Conservation (phyloP, 1,139 yeast species). For the Candida sanyaensis region DNA sequence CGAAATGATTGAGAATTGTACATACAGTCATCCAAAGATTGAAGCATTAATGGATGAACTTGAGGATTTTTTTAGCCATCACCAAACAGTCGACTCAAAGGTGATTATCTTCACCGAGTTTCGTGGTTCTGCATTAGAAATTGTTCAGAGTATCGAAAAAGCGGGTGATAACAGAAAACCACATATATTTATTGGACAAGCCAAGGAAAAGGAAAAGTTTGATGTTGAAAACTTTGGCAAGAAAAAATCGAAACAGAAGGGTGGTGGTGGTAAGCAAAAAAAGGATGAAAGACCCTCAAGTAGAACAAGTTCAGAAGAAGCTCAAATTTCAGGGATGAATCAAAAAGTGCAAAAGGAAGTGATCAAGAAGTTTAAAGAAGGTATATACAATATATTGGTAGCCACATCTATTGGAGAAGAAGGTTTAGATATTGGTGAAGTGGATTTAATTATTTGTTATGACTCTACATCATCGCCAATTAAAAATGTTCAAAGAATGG, state of each 20-base stretch:
- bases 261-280: conserved; percentile 27
- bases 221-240: conserved; percentile 40
- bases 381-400: conserved; percentile 74
- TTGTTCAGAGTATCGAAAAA: conserved; percentile 64
- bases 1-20: conserved; percentile 35
- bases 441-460: conserved; percentile 87
- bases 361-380: conserved; percentile 70
- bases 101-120: conserved; percentile 87
- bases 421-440: conserved; percentile 98
- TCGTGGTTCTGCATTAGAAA: conserved; percentile 87
- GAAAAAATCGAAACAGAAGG: conserved; percentile 27
- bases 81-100: conserved; percentile 51
- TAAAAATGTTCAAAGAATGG: conserved; percentile 93
- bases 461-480: conserved; percentile 95
- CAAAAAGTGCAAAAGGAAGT: conserved; percentile 74
- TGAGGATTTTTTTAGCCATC: conserved; percentile 47
- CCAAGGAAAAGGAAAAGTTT: conserved; percentile 58
- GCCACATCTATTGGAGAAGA: conserved; percentile 99
- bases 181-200: conserved; percentile 90
- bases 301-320: conserved; percentile 51
- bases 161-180: conserved; percentile 51
- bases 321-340: conserved; percentile 63
- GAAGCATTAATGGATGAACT: conserved; percentile 61
- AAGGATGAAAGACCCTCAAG: conserved; percentile 17
- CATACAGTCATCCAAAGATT: conserved; percentile 77